Base-by-base conservation (phyloP, 2,329 filamentous ascomycete genomes). In the Arthrocladium fulminans region DNA sequence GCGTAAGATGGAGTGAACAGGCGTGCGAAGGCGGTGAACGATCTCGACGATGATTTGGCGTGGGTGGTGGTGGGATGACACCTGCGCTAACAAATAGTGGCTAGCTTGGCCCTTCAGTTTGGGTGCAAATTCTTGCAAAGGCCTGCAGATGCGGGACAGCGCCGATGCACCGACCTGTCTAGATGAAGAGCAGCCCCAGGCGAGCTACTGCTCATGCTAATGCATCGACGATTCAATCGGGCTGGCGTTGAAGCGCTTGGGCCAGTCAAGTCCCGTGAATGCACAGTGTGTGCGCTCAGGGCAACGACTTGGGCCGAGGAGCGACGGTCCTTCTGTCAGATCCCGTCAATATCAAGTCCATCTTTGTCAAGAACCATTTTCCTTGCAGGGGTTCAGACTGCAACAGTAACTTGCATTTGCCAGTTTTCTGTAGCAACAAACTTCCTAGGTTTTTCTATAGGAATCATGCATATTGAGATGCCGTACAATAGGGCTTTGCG, bases 1-100 rank as follows among this genome's bases (percentile, higher is more conserved):
- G 32, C 32, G 39, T 42, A 23, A 42, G 39, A 42, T 42, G 22
- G 39, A 42, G 39, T 42, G n/a, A n/a, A 25, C 19, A 25, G 24
- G n/a, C 20, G 22, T 25, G 13, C 22, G 24, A 42, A 47, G 44
- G 32, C 44, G 44, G 44, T 47, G 44, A 47, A 39, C 41, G 19
- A 20, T 20, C 44, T 34, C 25, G 32, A 34, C 34, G 30, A 22
- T 45, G 29, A 45, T 45, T 35, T 12, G 42, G 12, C 23, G 29
- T 20, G 17, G 42, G 19, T 10, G 27, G 19, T 35, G 7, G 19
- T 15, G 27, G 42, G 23, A 30, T 25, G 39, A 20, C 22, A 42
- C 12, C 39, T 22, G 13, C 20, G 39, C 39, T 27, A 9, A 42
- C 22, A n/a, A 15, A 42, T 23, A 24, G n/a, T 10, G 32, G 17